phyloP scores from a whole-genome alignment of 2,329 filamentous ascomycete species.

The Hortaea sp. region DNA sequence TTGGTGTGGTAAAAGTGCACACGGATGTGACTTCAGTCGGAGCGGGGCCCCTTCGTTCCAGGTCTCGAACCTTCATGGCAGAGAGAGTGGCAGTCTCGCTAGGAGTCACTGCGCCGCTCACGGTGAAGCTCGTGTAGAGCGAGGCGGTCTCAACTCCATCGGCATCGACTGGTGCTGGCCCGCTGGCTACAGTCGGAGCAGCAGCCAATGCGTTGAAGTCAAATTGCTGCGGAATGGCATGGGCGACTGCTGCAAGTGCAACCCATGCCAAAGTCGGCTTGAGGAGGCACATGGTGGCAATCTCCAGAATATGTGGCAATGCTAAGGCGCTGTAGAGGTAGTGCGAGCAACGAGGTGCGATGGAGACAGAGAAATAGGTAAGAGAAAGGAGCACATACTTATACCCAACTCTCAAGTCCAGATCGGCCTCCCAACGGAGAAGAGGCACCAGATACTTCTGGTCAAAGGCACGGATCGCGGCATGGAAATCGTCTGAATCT shows the following conservation, averaged over 20 bases:
- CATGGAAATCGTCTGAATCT: too few relatives aligned
- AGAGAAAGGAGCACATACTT: too few relatives aligned
- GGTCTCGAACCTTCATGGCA: background rate
- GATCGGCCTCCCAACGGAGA: too few relatives aligned
- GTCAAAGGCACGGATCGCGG: too few relatives aligned
- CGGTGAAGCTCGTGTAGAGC: conserved; percentile 10
- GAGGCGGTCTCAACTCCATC: conserved; percentile 9
- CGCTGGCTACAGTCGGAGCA: conserved; percentile 13
- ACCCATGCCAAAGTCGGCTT: background rate
- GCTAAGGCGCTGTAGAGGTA: too few relatives aligned
- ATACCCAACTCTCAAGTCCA: too few relatives aligned
- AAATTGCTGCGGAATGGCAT: conserved; percentile 1
- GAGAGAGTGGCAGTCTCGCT: conserved; percentile 9
- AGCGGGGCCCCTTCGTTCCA: background rate
- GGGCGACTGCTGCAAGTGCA: background rate
- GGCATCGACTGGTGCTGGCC: conserved; percentile 6
- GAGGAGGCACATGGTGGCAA: too few relatives aligned
- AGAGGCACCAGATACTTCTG: too few relatives aligned
- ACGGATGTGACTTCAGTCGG: background rate
- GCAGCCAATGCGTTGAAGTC: conserved; percentile 9
- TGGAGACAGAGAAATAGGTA: too few relatives aligned
- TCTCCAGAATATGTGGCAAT: too few relatives aligned
- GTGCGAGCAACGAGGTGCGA: too few relatives aligned
- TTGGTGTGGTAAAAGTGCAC: background rate
- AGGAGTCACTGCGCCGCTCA: conserved; percentile 2